Conservation (phyloP, 805 yeast species). For the Priceomyces melissophilus region DNA sequence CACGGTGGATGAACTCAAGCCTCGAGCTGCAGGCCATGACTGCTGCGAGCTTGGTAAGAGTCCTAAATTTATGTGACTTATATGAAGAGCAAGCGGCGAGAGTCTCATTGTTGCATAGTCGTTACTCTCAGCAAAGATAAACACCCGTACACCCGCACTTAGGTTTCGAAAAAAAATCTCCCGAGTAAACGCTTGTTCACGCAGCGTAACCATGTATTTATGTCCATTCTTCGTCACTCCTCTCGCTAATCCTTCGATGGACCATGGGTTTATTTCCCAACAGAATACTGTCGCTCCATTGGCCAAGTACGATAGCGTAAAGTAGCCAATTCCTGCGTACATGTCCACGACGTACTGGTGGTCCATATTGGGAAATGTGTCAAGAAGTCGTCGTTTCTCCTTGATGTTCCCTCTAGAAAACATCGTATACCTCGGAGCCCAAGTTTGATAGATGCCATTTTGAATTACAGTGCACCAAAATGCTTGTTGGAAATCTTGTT, state of each 20-base stretch:
- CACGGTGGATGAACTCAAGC: slow-evolving; percentile 6
- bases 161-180: slow-evolving; percentile 13
- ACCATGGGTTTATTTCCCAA: slow-evolving; percentile 88
- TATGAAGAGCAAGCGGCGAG: slow-evolving; percentile 13
- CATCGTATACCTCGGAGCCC: slow-evolving; percentile 89
- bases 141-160: slow-evolving; percentile 27
- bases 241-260: slow-evolving; percentile 62
- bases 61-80: slow-evolving; percentile 72
- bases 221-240: slow-evolving; percentile 50
- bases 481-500: slow-evolving; percentile 45
- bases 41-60: slow-evolving; percentile 67
- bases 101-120: slow-evolving; percentile 46
- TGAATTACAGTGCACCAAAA: slow-evolving; percentile 73
- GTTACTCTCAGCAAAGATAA: slow-evolving; percentile 65
- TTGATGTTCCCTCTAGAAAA: slow-evolving; percentile 83
- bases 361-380: slow-evolving; percentile 31
- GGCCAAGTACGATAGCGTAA: slow-evolving; percentile 63
- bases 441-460: slow-evolving; percentile 70
- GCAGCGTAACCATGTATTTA: slow-evolving; percentile 27
- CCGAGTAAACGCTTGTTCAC: slow-evolving; percentile 25
- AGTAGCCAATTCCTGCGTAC: slow-evolving; percentile 86
- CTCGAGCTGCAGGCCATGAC: slow-evolving; percentile 52
- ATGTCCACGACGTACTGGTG: slow-evolving; percentile 57
- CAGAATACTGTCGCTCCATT: slow-evolving; percentile 57
- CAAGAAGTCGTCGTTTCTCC: slow-evolving; percentile 67